phyloP scores from a whole-genome alignment of 306 rosid species.

The Pueraria montana region DNA sequence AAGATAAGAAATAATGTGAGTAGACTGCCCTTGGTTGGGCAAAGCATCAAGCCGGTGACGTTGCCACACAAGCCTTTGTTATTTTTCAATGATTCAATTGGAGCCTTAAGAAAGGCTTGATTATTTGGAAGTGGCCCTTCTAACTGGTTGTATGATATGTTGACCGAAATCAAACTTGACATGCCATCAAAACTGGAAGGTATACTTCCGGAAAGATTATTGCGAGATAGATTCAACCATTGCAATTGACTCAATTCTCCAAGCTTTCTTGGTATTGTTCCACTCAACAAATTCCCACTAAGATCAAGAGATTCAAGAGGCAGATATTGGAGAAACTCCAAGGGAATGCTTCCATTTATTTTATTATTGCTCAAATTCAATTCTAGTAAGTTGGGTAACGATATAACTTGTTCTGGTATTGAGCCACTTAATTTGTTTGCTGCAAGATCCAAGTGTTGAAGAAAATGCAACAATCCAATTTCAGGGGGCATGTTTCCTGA shows the following conservation, averaged over 20 bases:
- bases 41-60: not conserved
- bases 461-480: not conserved
- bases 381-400: not conserved
- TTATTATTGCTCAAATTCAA: not conserved
- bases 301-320: not conserved
- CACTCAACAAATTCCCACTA: not conserved
- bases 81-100: conserved; percentile 22
- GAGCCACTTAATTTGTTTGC: not conserved
- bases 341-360: not conserved
- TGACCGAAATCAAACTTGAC: not conserved
- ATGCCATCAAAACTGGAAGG: conserved; percentile 9
- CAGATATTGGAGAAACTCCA: not conserved
- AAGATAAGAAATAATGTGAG: not conserved
- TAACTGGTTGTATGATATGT: conserved; percentile 49
- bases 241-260: conserved; percentile 42
- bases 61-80: conserved; percentile 48
- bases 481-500: not conserved
- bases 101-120: conserved; percentile 32
- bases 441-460: not conserved
- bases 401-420: not conserved
- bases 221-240: not conserved
- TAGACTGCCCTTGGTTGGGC: not conserved
- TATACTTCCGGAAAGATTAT: no score
- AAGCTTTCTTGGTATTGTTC: not conserved
- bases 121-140: conserved; percentile 36